Conservation (phyloP, 495 filamentous ascomycete species). For the Annulohypoxylon stygium region DNA sequence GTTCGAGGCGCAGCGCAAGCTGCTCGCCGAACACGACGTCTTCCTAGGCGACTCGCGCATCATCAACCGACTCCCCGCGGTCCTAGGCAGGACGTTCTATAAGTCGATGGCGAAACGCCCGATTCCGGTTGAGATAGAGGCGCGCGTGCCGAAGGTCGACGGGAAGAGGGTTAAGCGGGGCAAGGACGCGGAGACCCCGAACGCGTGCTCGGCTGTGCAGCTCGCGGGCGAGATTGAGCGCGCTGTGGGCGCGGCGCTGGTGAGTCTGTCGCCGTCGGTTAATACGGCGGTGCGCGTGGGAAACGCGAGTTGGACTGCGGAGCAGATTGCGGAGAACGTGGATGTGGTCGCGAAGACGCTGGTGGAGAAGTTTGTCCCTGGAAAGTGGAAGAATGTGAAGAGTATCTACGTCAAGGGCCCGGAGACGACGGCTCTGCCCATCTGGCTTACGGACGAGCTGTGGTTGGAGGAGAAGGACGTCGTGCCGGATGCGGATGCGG, state of each 20-base stretch:
- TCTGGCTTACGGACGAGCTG: constrained; percentile 91
- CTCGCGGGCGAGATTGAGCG: constrained; percentile 52
- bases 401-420: constrained; percentile 86
- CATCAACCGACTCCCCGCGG: constrained; percentile 77
- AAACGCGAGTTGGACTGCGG: constrained; percentile 75
- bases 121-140: constrained; percentile 80
- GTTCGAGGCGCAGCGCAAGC: constrained; percentile 86
- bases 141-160: constrained; percentile 71
- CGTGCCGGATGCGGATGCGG: constrained; percentile 69
- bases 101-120: constrained; percentile 82
- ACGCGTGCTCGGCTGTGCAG: constrained; percentile 43
- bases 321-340: constrained; percentile 84
- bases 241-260: constrained; percentile 71
- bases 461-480: constrained; percentile 88
- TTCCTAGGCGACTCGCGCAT: constrained; percentile 91
- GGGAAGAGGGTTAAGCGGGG: constrained; percentile 72
- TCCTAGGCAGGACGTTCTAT: constrained; percentile 91
- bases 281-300: constrained; percentile 78
- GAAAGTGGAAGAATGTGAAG: constrained; percentile 87
- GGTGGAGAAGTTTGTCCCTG: constrained; percentile 80
- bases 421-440: constrained; percentile 84
- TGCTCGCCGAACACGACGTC: constrained; percentile 84
- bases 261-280: constrained; percentile 77
- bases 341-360: constrained; percentile 75
- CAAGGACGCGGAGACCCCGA: constrained; percentile 58